Conservation (phyloP, 306 rosid species). For the Rosa lucieae region DNA sequence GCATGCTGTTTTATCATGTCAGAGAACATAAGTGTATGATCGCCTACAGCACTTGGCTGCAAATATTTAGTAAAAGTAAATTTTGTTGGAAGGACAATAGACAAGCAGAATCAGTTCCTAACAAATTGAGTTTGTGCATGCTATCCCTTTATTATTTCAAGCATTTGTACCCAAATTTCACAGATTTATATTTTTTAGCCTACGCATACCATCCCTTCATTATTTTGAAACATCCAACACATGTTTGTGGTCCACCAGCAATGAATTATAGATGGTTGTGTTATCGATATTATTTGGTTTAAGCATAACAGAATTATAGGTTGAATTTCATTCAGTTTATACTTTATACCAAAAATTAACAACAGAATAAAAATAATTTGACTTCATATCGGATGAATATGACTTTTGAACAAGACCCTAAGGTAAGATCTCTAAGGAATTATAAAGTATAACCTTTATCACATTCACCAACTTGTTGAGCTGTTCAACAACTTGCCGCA, state of each 20-base stretch:
- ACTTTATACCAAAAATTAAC: not conserved
- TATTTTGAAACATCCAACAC: not conserved
- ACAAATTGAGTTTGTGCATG: not conserved
- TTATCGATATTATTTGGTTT: not conserved
- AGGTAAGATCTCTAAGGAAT: not conserved
- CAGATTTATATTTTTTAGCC: not conserved
- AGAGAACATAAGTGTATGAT: not conserved
- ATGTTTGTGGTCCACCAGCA: not conserved
- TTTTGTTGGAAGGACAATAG: not conserved
- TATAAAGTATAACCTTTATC: conserved; percentile 38
- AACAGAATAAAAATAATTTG: not conserved
- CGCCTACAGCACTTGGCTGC: not conserved
- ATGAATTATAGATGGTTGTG: not conserved
- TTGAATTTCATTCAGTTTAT: not conserved
- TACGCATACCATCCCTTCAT: not conserved
- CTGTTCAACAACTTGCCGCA: conserved; percentile 61
- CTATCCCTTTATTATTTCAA: not conserved
- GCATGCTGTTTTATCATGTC: not conserved
- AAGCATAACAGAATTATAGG: not conserved
- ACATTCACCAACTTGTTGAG: conserved; percentile 64
- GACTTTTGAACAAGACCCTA: not conserved
- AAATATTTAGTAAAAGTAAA: not conserved
- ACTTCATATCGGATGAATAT: not conserved
- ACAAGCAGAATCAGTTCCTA: not conserved
- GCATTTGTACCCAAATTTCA: not conserved